Evolutionary conservation across 371 early-diverging fungal species (phyloP).

Genomic region (Mortierella sp.): DNA sequence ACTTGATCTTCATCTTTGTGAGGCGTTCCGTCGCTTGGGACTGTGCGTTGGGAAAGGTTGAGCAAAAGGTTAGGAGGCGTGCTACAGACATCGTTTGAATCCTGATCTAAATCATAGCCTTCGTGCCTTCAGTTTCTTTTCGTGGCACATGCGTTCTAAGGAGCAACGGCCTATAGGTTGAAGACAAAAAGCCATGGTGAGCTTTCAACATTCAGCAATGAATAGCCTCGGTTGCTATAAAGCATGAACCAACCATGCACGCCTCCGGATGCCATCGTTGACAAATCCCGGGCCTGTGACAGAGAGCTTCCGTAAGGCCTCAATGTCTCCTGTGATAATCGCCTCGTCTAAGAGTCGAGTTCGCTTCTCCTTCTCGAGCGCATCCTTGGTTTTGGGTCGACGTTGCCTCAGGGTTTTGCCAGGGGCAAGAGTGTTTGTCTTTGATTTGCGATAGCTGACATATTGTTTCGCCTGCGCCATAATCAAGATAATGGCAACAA

Average conservation of each 20-base stretch:
- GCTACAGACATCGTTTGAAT: no score
- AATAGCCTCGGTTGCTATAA: background rate
- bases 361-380: conserved; percentile 57
- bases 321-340: conserved; percentile 58
- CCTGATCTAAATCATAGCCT: background rate
- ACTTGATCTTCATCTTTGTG: conserved; percentile 67
- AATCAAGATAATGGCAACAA: conserved; percentile 39
- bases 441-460: conserved; percentile 16
- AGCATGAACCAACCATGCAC: conserved; percentile 60
- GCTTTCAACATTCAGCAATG: background rate
- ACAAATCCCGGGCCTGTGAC: conserved; percentile 62
- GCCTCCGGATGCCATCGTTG: conserved; percentile 59
- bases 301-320: conserved; percentile 59
- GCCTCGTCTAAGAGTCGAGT: conserved; percentile 62
- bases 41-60: background rate
- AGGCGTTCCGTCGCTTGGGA: background rate
- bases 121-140: conserved; percentile 13
- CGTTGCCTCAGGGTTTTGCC: conserved; percentile 20
- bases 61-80: no score
- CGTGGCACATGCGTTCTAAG: conserved; percentile 53
- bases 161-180: conserved; percentile 59
- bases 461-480: conserved; percentile 48
- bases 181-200: background rate
- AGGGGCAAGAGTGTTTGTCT: conserved; percentile 5
- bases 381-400: conserved; percentile 41